Base-by-base conservation (phyloP, 2,329 filamentous ascomycete genomes). In the Coniochaeta ligniaria region DNA sequence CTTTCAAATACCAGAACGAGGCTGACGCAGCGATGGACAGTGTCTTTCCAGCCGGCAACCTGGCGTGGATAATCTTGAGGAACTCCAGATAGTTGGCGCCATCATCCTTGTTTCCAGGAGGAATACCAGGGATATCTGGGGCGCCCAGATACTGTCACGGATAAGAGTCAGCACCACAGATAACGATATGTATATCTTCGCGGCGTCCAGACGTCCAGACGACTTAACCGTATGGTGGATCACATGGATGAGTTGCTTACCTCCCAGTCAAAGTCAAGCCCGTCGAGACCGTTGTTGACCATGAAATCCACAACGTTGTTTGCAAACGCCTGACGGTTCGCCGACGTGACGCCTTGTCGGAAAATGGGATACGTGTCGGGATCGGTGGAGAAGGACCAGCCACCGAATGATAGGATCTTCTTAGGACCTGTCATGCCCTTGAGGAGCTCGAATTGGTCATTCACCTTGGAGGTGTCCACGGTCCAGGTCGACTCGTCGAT, bases 321-420 rank as follows among this genome's bases (percentile, higher is more conserved):
- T 8, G 70, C 66, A 45, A 81, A 72, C 17, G 31, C 73, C 8
- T 66, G 62, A 0, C 75, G 70, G 61, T 82, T 80, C 0, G 60
- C 70, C 1, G 68, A 64, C 62, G 59, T 60, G 5, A 72, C 67
- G n/a, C 63, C 73, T 2, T 74, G 57, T 0, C 76, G 69, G 60
- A 79, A 72, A 35, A 77, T 75, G 26, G 31, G 17, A 61, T 71
- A 76, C 0, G 74, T 77, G n/a, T 38, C 63, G 0, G 68, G 62
- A 14, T 71, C 66, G 0, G 75, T 78, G 0, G 73, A 76, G 60
- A 75, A 78, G 1, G 65, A 67, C 78, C 78, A 80, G 14, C 78
- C 78, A 14, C 78, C 78, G 63, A 81, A 74, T 0, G 74, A 72
- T 1, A 80, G 7, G 41, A 80, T 74, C 22, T 47, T 47, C 11